Evolutionary conservation across 108 stramenopile species (phyloP), one percentile per base, ranked within the genome.

Genomic region (Cylindrotheca closterium): DNA sequence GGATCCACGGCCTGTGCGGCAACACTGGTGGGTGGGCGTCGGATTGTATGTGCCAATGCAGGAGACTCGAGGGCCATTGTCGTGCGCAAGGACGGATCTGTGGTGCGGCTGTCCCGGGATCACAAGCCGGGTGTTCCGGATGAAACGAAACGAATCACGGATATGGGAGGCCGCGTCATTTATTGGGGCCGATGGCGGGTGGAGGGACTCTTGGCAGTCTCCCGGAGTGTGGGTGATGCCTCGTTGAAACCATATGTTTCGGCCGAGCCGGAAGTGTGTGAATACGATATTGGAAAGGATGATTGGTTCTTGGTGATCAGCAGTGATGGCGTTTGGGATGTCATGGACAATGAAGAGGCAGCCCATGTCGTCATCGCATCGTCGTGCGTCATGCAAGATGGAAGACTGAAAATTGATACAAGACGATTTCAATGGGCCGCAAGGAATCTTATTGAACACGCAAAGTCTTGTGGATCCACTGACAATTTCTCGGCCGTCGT

Each of bases 41-140:
- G 83, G 34, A 79, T 99, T 4, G 83, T 89, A 23, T 94, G 94
- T 67, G 89, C 94, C 55, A 99, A 98, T 78, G 96, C 97, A 0
- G 99, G 99, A 1, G 97, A 98, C 68, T 96, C 96, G 0, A 75
- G 96, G 50, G 94, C 92, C 30, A 93, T 98, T 56, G 79, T 98
- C 18, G 88, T 94, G 5, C 85, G 87, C 34, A 68, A 82, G 33
- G 82, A 93, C 59, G 97, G 96, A 5, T 85, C 96, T 12, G 64
- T 81, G 25, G 80, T 88, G 21, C 65, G 86, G 25, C 71, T 99
- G 15, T 82, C 78, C 26, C 61, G 83, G 27, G 99, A 98, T 65
- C 97, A 98, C 78, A 97, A 97, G 76, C 96, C 97, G 4, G 90
- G 86, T n/a, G 76, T 86, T 62, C 78, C 82, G 7, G 90, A 88